phyloP scores from a whole-genome alignment of 192 early-diverging fungal species.

The Coemansia sp. region DNA sequence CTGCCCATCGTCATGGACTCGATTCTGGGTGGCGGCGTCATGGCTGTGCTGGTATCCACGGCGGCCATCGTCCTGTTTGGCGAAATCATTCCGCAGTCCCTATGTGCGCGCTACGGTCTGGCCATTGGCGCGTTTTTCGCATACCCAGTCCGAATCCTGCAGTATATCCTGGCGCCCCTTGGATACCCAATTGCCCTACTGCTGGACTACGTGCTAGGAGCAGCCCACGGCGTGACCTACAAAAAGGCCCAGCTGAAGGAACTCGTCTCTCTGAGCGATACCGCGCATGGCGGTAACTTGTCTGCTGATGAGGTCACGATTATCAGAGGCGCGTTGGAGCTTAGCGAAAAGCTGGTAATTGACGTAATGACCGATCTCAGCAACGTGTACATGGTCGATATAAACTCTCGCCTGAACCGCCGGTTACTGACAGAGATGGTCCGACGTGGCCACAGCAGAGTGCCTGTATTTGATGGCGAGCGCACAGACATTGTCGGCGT shows the following conservation, averaged over 20 bases:
- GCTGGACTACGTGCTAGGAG: conserved; percentile 80
- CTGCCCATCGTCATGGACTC: conserved; percentile 83
- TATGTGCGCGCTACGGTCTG: conserved; percentile 86
- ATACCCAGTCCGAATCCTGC: conserved; percentile 62
- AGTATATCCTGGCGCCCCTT: conserved; percentile 64
- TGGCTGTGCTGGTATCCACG: conserved; percentile 85
- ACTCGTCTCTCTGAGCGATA: conserved; percentile 71
- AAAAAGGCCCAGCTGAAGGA: conserved; percentile 75
- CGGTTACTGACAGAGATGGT: conserved; percentile 61
- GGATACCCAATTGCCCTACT: conserved; percentile 85
- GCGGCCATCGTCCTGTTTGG: conserved; percentile 90
- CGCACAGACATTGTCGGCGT: conserved; percentile 71
- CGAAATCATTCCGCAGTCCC: conserved; percentile 93
- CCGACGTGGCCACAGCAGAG: conserved; percentile 68
- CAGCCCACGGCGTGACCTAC: conserved; percentile 87
- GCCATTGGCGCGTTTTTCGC: conserved; percentile 89
- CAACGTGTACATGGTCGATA: conserved; percentile 67
- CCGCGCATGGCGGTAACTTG: conserved; percentile 65
- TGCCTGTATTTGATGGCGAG: conserved; percentile 67
- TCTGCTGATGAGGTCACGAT: conserved; percentile 78
- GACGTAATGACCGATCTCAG: conserved; percentile 71
- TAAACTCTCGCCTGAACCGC: conserved; percentile 60
- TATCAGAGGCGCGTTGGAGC: conserved; percentile 72
- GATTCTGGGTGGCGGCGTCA: conserved; percentile 69
- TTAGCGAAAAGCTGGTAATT: conserved; percentile 67